Base-by-base conservation (phyloP, 2,329 filamentous ascomycete species). In the Dryadomyces sulphureus region DNA sequence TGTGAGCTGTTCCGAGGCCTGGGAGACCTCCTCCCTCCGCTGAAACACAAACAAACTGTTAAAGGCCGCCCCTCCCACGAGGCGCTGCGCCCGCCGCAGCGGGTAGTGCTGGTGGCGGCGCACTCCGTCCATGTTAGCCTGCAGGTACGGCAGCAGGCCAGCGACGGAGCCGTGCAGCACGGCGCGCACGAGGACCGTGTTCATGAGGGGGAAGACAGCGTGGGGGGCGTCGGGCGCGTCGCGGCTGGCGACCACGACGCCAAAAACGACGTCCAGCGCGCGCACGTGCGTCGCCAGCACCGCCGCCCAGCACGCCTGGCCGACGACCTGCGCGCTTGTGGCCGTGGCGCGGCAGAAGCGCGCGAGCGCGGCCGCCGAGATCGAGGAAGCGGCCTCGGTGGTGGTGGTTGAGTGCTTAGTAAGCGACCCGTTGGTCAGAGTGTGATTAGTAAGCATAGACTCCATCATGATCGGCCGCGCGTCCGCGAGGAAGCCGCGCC, bases 191-290 rank as follows among this genome's bases (percentile, higher is more conserved):
- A 82, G 75, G 0, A 94, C 79, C 0, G 89, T 94, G 56, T 94
- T 95, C 84, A 95, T 94, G 0, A 84, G 86, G 0, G 89, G 90
- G 55, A 94, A 95, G 57, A 89, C 69, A 12, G 90, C 62, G 22
- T 74, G 61, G 38, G 83, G 74, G 0, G 77, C 73, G 16, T 75
- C 72, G 40, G 84, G 79, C 9, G 77, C 78, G 47, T 92, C 85
- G n/a, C 90, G 75, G 16, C 90, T 89, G 0, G 87, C 88, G 12
- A 94, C 67, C 1, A 95, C 81, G 0, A 85, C 75, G 1, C 90
- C 90, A 56, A 92, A 94, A 0, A 78, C 72, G 4, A 94, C 73
- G 52, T 94, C 88, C 0, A 93, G 70, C 1, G 73, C 74, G 3
- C 68, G 63, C 1, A 74, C 68, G 41, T 76, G 69, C 0, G 73